Conservation (phyloP, 2,329 filamentous ascomycete species). For the Sclerotinia subarctica region DNA sequence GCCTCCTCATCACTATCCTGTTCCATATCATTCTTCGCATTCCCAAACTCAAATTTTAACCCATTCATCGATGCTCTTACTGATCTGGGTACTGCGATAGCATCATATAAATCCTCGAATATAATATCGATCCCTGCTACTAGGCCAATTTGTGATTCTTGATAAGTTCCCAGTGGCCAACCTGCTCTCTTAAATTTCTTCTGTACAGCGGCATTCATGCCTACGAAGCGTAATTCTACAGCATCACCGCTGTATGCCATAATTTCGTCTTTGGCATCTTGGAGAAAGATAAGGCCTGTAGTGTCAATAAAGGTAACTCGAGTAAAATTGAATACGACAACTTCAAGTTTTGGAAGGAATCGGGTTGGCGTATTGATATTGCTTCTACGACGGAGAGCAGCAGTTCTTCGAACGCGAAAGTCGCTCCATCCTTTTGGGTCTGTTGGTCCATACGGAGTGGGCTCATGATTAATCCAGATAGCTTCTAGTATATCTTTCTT, state of each 20-base stretch:
- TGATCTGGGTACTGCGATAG: not conserved
- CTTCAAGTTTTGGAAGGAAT: conserved; percentile 20
- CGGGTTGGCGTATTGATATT: conserved; percentile 18
- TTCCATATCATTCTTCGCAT: conserved; percentile 7
- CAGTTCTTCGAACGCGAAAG: not conserved
- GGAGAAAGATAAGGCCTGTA: conserved; percentile 22
- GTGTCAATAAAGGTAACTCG: conserved; percentile 28
- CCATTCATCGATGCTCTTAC: conserved; percentile 13
- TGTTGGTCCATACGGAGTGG: not conserved
- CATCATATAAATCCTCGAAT: conserved; percentile 15
- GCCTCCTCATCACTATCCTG: conserved; percentile 6
- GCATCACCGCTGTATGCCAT: conserved; percentile 23
- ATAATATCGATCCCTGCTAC: conserved; percentile 4
- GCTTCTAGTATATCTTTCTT: conserved; percentile 9
- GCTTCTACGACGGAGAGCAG: not conserved
- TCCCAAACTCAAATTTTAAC: conserved; percentile 3
- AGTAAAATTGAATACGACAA: conserved; percentile 27
- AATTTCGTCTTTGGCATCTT: conserved; percentile 24
- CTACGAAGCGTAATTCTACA: conserved; percentile 30
- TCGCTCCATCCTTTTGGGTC: conserved; percentile 1
- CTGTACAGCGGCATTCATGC: conserved; percentile 23
- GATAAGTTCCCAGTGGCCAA: conserved; percentile 3
- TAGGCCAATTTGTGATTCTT: conserved; percentile 18
- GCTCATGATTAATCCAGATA: conserved; percentile 6
- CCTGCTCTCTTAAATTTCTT: conserved; percentile 23